Conservation (phyloP, 1,139 yeast species). For the Geotrichum fermentans region DNA sequence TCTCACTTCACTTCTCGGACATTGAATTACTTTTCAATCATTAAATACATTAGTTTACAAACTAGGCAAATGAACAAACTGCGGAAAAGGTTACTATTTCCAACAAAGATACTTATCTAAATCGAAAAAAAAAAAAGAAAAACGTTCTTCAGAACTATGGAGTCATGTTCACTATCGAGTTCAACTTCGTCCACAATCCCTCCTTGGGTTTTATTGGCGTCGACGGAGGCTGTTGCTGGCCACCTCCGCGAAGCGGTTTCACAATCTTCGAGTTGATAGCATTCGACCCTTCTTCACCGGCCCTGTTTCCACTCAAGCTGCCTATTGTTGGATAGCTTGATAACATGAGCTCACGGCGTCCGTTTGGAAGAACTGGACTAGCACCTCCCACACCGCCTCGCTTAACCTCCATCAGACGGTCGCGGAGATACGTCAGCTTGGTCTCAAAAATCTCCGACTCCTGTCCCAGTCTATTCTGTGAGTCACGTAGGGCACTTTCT, state of each 20-base stretch:
- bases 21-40: too few species aligned
- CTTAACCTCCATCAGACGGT: slow-evolving; percentile 39
- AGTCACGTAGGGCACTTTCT: slow-evolving; percentile 49
- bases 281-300: background rate
- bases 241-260: slow-evolving; percentile 63
- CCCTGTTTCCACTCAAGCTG: background rate
- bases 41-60: too few species aligned
- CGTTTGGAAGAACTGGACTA: background rate
- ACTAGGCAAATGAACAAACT: too few species aligned
- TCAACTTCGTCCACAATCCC: slow-evolving; percentile 21
- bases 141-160: slow-evolving; percentile 1
- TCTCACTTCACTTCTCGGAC: too few species aligned
- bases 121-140: slow-evolving; percentile 1
- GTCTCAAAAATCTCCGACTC: slow-evolving; percentile 51
- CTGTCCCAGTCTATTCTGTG: slow-evolving; percentile 46
- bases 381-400: slow-evolving; percentile 11
- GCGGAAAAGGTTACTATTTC: too few species aligned
- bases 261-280: slow-evolving; percentile 43
- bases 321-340: background rate
- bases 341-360: slow-evolving; percentile 1
- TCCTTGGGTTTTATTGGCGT: slow-evolving; percentile 14
- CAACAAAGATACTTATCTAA: too few species aligned
- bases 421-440: slow-evolving; percentile 45
- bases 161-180: slow-evolving; percentile 17
- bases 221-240: slow-evolving; percentile 6